Evolutionary conservation across 768 basidiomycete species (phyloP).

Genomic region (Leccinellum rugosiceps): DNA sequence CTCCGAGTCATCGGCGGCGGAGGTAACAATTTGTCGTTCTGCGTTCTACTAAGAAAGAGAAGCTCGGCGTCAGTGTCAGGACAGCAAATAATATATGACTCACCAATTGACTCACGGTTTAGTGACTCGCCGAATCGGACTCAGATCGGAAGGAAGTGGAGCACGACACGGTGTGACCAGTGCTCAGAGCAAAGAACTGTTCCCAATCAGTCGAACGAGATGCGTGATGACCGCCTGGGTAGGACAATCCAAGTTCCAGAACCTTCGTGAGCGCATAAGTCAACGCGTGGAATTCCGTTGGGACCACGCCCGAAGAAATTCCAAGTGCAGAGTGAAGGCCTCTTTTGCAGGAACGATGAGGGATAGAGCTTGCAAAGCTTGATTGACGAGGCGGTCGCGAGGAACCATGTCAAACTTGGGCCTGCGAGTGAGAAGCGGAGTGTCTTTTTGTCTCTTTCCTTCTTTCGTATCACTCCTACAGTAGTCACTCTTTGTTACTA

Average conservation of each 20-base stretch:
- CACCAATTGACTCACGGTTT: too few relatives aligned
- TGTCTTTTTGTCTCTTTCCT: too few relatives aligned
- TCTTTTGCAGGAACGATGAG: conserved; percentile 53
- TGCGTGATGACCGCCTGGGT: conserved; percentile 12
- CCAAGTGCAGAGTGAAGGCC: conserved; percentile 53
- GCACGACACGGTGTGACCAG: conserved; percentile 23
- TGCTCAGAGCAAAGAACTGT: conserved; percentile 39
- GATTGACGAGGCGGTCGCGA: conserved; percentile 50
- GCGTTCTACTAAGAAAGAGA: too few relatives aligned
- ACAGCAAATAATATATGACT: too few relatives aligned
- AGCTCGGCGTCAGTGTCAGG: too few relatives aligned
- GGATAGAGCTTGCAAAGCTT: conserved; percentile 62
- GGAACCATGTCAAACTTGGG: conserved; percentile 58
- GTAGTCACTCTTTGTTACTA: too few relatives aligned
- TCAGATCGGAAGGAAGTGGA: background rate
- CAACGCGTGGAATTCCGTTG: conserved; percentile 50
- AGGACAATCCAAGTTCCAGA: conserved; percentile 40
- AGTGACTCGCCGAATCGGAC: too few relatives aligned
- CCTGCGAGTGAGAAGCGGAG: conserved; percentile 37
- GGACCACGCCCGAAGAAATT: conserved; percentile 61
- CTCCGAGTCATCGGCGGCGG: too few relatives aligned
- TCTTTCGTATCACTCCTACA: too few relatives aligned
- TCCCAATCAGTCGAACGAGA: conserved; percentile 42
- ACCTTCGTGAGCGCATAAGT: conserved; percentile 46
- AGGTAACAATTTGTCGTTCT: too few relatives aligned